Percentiles rank a stretch among this genome's conserved stretches.
These are phyloP conservation scores for Lasiodiplodia gonubiensis DNA, from an alignment of 2,329 filamentous ascomycete genomes.

Conservation along the genomic window DNA sequence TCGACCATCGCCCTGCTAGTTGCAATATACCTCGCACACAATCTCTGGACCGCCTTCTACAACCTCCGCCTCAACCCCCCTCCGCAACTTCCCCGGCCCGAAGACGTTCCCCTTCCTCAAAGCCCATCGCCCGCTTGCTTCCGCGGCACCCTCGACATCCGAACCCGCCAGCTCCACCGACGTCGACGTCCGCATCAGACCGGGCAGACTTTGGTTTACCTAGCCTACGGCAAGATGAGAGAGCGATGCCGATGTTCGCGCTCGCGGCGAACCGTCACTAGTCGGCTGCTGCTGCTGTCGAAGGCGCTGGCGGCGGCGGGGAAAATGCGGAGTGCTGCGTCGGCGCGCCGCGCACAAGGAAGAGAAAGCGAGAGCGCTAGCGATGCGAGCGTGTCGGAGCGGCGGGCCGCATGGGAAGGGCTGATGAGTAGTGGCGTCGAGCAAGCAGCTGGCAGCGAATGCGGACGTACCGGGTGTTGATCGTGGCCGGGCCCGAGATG, in stretches of 20 bases:
- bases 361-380: too few species aligned
- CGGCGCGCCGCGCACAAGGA: too few species aligned
- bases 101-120: background rate
- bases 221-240: constrained; percentile 24
- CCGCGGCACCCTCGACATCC: background rate
- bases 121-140: background rate
- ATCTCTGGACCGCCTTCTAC: background rate
- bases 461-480: constrained; percentile 32
- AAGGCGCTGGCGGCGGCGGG: background rate
- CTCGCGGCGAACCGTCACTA: too few species aligned
- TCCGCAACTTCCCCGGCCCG: constrained; percentile 27
- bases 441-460: constrained; percentile 33
- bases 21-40: too few species aligned
- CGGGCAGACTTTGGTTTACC: constrained; percentile 14
- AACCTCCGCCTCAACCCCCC: constrained; percentile 22
- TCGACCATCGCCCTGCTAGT: too few species aligned
- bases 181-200: constrained; percentile 20
- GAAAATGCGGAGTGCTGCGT: too few species aligned
- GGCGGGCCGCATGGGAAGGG: too few species aligned
- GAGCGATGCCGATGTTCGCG: constrained; percentile 1
- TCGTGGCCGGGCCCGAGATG: constrained; percentile 49
- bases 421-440: too few species aligned
- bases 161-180: background rate
- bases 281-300: background rate
- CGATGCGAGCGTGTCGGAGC: too few species aligned